Evolutionary conservation across 148 eudicot species (phyloP), one percentile per base, ranked within the genome.

Genomic region (Rheum nobile): DNA sequence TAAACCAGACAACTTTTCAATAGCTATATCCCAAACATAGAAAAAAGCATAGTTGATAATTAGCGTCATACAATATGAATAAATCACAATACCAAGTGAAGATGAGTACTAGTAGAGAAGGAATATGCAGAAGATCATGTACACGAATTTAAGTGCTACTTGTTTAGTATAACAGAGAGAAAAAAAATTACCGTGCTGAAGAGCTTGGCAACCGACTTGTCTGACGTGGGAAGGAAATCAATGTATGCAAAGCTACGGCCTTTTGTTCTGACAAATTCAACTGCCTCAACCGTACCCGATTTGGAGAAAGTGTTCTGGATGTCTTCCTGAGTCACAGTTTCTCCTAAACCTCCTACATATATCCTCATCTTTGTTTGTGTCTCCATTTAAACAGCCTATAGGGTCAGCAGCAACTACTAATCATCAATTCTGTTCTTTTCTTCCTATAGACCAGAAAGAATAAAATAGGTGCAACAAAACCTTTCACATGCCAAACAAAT

Each of bases 191-290:
- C 99, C 91, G 85, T 88, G 90, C 94, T 89, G 80, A 92, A 92
- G 70, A 96, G 89, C 80, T 90, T 96, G 79, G 92, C 70, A n/a
- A 92, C 92, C n/a, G 91, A 87, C 31, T 96, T 92, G 2, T 75
- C 80, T 24, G 90, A 84, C 52, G 83, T 84, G 59, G 99, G 99
- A 22, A 87, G 34, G 59, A 92, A 96, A 70, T 90, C 88, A 75
- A 96, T 73, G 84, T 92, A 96, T 68, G 89, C 97, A 22, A 92
- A 92, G 83, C 91, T 83, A 19, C 99, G 96, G 55, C 83, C 96
- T 82, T 96, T 89, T 70, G 84, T 87, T 48, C 94, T 83, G 29
- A 87, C 78, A 1, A 96, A 71, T 4, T 96, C 94, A 38, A 92
- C 84, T 0, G 90, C 75, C 0, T 86, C 77, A 22, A 96, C 79